Evolutionary conservation across 2,329 filamentous ascomycete genomes (phyloP).

Genomic region (Diaporthe sp.): DNA sequence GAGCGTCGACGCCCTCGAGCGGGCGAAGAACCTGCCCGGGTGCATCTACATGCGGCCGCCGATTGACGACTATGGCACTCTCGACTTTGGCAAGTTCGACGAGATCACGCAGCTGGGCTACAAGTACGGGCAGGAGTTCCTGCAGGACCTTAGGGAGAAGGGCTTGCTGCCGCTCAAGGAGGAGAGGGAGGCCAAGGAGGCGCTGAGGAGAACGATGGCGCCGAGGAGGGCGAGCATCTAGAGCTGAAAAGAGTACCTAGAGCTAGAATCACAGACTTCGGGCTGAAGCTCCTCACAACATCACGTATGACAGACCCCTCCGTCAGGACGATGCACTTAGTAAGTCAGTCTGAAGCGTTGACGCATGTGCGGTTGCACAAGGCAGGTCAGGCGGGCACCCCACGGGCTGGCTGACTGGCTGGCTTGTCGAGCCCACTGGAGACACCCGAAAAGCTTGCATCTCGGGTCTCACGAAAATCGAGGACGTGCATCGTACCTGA

Average conservation of each 20-base stretch:
- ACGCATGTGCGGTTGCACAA: constrained; percentile 36
- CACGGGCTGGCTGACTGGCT: constrained; percentile 10
- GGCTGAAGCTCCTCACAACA: neutral
- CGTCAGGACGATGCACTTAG: neutral
- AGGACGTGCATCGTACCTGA: constrained; percentile 30
- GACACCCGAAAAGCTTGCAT: constrained; percentile 27
- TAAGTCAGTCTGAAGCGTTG: neutral
- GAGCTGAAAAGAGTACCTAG: neutral
- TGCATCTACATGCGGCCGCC: constrained; percentile 98
- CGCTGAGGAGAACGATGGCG: constrained; percentile 82
- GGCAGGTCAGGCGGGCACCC: constrained; percentile 33
- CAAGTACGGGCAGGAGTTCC: constrained; percentile 84
- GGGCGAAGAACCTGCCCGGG: constrained; percentile 90
- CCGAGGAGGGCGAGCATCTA: constrained; percentile 84
- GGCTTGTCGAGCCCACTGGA: neutral
- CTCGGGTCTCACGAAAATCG: constrained; percentile 4
- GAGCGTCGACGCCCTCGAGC: constrained; percentile 92
- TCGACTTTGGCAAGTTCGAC: constrained; percentile 98
- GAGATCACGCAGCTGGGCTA: constrained; percentile 96
- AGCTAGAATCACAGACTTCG: neutral
- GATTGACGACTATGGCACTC: constrained; percentile 91
- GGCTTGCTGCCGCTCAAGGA: constrained; percentile 80
- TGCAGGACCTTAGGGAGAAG: constrained; percentile 82
- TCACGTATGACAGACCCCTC: neutral
- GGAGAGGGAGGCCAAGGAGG: constrained; percentile 83